phyloP scores from a whole-genome alignment of 1,284 basidiomycete genomes.

The Schizophyllum commune region DNA sequence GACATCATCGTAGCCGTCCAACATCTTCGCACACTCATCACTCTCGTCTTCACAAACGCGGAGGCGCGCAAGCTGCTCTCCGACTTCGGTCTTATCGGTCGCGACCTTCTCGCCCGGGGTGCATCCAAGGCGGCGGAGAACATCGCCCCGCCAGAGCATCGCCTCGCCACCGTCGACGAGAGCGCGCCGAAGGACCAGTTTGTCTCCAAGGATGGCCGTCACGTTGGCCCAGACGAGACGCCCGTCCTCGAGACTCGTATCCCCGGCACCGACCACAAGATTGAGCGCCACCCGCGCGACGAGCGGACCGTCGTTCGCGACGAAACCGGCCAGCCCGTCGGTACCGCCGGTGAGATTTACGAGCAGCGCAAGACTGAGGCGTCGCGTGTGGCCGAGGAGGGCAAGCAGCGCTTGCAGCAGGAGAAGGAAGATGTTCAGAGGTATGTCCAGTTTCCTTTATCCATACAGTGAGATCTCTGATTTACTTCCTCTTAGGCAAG shows the following conservation, averaged over 20 bases:
- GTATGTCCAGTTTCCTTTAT: not conserved
- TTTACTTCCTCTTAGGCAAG: not conserved
- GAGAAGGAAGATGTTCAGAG: not conserved
- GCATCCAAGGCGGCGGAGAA: conserved; percentile 69
- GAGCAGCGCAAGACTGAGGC: not conserved
- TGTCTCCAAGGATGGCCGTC: conserved; percentile 18
- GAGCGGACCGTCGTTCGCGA: no score
- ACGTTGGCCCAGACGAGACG: conserved; percentile 32
- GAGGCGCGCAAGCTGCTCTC: conserved; percentile 86
- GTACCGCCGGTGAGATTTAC: not conserved
- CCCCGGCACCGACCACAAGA: conserved; percentile 27
- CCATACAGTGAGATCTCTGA: not conserved
- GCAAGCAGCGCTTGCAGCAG: not conserved
- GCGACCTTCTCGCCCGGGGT: conserved; percentile 78
- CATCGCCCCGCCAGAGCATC: conserved; percentile 62
- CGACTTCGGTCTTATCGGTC: conserved; percentile 78
- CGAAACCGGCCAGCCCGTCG: no score
- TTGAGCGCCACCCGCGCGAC: not conserved
- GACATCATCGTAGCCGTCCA: conserved; percentile 45
- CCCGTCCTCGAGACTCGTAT: conserved; percentile 45
- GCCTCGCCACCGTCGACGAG: conserved; percentile 62
- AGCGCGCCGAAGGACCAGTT: conserved; percentile 60
- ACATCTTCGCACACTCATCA: conserved; percentile 80
- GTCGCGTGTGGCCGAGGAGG: not conserved
- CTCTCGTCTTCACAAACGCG: conserved; percentile 83